These are phyloP conservation scores for Naegleria fowleri DNA, from an alignment of 208 protist genomes.

Conservation along the genomic window DNA sequence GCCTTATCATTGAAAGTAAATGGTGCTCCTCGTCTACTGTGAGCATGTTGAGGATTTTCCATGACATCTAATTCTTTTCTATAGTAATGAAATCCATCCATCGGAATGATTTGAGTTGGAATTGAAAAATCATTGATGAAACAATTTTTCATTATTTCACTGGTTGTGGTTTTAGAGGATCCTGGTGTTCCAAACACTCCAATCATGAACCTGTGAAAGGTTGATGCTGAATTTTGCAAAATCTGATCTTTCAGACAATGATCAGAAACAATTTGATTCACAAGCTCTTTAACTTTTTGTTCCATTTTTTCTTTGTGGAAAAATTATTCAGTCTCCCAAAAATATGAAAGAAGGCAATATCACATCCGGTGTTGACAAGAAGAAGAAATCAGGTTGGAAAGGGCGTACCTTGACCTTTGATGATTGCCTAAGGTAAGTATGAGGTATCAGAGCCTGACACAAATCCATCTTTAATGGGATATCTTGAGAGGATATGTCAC, in stretches of 20 bases:
- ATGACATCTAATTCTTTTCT: constrained; percentile 7
- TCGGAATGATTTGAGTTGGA: neutral
- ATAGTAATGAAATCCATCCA: constrained; percentile 28
- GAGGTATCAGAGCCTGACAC: no score
- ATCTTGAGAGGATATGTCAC: no score
- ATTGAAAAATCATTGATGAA: neutral
- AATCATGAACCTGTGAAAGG: neutral
- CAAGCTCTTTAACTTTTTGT: neutral
- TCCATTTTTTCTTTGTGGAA: neutral
- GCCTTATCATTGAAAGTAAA: constrained; percentile 3
- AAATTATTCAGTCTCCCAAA: no score
- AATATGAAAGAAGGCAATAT: no score
- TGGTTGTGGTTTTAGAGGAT: neutral
- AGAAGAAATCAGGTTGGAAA: no score
- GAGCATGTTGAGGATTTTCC: neutral
- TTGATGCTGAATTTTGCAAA: no score
- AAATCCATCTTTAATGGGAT: no score
- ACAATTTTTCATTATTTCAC: neutral
- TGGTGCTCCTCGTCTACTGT: neutral
- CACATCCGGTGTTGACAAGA: no score
- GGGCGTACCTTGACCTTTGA: no score
- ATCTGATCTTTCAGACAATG: neutral
- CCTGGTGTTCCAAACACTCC: neutral
- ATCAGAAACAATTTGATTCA: neutral
- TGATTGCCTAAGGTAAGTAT: no score